Percentiles rank a stretch among this genome's conserved stretches.
These are phyloP conservation scores for Tetrapisispora arboricola DNA, from an alignment of 805 yeast species.

Conservation along the genomic window DNA sequence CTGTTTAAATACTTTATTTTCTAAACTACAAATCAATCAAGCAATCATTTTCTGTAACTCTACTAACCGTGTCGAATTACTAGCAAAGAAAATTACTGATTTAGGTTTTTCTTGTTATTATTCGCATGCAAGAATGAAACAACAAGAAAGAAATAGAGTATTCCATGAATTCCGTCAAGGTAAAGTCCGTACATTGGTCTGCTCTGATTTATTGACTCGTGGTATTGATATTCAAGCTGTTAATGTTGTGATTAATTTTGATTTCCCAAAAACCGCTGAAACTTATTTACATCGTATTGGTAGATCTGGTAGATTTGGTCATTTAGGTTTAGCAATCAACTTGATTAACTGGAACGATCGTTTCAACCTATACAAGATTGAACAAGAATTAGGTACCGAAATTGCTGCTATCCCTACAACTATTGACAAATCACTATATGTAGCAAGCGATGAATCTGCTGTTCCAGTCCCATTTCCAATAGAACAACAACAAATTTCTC, in stretches of 20 bases:
- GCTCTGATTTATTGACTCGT: constrained; percentile 92
- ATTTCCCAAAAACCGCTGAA: constrained; percentile 96
- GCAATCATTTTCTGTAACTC: constrained; percentile 96
- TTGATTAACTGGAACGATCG: constrained; percentile 95
- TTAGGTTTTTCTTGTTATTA: constrained; percentile 93
- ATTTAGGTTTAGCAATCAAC: constrained; percentile 93
- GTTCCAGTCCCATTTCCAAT: constrained; percentile 88
- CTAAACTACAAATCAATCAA: constrained; percentile 91
- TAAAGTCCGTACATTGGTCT: constrained; percentile 90
- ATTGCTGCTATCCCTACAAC: constrained; percentile 94
- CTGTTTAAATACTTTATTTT: constrained; percentile 88
- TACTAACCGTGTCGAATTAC: constrained; percentile 87
- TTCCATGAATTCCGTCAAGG: constrained; percentile 99
- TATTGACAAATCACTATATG: constrained; percentile 82
- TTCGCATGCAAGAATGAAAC: constrained; percentile 96
- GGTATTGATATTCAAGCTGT: constrained; percentile 99
- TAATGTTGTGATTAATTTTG: constrained; percentile 94
- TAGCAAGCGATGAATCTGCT: constrained; percentile 59
- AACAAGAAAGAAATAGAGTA: constrained; percentile 91
- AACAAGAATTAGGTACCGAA: constrained; percentile 95
- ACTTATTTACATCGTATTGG: constrained; percentile 97
- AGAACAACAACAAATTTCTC: constrained; percentile 28
- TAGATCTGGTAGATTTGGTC: constrained; percentile 98
- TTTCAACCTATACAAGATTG: constrained; percentile 85
- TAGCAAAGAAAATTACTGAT: constrained; percentile 93